These are phyloP conservation scores for Tagetes patula DNA, from an alignment of 129 eudicot species.

Conservation along the genomic window DNA sequence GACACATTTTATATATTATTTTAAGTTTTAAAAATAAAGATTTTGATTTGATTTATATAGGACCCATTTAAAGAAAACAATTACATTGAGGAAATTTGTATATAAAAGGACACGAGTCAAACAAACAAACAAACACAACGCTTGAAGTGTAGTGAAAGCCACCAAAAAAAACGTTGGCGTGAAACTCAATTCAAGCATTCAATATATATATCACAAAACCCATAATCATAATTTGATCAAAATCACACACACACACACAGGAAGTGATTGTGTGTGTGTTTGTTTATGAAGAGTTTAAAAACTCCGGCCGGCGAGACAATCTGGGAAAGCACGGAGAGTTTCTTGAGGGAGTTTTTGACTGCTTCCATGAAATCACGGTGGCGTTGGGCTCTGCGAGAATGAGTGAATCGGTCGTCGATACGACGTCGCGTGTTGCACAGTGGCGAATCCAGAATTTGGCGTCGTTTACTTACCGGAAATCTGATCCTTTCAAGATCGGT, in stretches of 20 bases:
- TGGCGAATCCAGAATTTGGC: constrained; percentile 78
- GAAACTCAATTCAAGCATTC: constrained; percentile 37
- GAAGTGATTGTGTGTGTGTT: neutral
- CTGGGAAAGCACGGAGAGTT: constrained; percentile 81
- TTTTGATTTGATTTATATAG: neutral
- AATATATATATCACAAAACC: constrained; percentile 30
- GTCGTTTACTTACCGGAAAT: constrained; percentile 70
- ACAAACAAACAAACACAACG: neutral
- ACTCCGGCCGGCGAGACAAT: constrained; percentile 28
- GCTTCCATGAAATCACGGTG: constrained; percentile 69
- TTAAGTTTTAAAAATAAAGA: neutral
- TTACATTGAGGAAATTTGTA: neutral
- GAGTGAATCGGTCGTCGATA: constrained; percentile 79
- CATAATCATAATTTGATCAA: neutral
- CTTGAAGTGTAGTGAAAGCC: constrained; percentile 27
- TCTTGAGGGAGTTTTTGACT: constrained; percentile 62
- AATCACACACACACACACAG: no score
- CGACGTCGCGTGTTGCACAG: constrained; percentile 90
- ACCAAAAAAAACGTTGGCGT: constrained; percentile 44
- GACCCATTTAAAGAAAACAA: constrained; percentile 19
- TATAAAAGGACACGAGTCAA: constrained; percentile 18
- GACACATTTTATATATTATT: no score
- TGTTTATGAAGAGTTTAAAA: constrained; percentile 26
- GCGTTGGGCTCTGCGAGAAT: constrained; percentile 55
- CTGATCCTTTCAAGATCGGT: constrained; percentile 89